phyloP scores from a whole-genome alignment of 768 basidiomycete genomes.

The Lentinula aciculospora region DNA sequence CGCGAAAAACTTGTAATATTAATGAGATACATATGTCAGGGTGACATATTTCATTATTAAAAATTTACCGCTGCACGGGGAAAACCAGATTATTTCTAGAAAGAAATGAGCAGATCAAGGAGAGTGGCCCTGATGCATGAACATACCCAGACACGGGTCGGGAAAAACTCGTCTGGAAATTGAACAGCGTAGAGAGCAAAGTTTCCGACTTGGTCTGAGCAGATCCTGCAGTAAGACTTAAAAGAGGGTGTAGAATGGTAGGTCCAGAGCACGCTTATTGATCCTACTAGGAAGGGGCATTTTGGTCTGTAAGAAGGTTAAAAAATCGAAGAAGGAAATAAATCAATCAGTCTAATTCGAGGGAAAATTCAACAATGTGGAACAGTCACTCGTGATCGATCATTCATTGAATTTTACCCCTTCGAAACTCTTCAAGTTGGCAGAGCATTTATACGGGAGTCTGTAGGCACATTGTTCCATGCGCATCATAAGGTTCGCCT shows the following conservation, averaged over 20 bases:
- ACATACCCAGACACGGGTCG: constrained; percentile 51
- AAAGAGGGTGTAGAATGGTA: constrained; percentile 38
- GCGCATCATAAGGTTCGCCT: too few species aligned
- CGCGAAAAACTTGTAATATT: constrained; percentile 27
- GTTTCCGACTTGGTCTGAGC: constrained; percentile 26
- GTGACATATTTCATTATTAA: constrained; percentile 44
- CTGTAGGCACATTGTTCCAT: too few species aligned
- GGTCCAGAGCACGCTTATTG: constrained; percentile 20
- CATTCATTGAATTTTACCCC: too few species aligned
- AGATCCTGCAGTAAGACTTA: constrained; percentile 32
- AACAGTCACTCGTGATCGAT: too few species aligned
- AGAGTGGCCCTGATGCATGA: background rate
- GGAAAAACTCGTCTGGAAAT: constrained; percentile 48
- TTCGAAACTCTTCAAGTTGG: too few species aligned
- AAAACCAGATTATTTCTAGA: constrained; percentile 32
- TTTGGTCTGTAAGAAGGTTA: background rate
- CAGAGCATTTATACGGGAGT: too few species aligned
- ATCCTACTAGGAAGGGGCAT: background rate
- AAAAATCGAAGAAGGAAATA: too few species aligned
- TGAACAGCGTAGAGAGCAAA: constrained; percentile 46
- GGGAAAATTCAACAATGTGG: too few species aligned
- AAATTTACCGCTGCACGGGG: constrained; percentile 58
- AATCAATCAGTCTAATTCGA: too few species aligned
- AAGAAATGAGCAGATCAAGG: background rate
- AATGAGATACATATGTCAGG: constrained; percentile 58